Conservation (phyloP, 1,139 yeast species). For the Candida sojae region DNA sequence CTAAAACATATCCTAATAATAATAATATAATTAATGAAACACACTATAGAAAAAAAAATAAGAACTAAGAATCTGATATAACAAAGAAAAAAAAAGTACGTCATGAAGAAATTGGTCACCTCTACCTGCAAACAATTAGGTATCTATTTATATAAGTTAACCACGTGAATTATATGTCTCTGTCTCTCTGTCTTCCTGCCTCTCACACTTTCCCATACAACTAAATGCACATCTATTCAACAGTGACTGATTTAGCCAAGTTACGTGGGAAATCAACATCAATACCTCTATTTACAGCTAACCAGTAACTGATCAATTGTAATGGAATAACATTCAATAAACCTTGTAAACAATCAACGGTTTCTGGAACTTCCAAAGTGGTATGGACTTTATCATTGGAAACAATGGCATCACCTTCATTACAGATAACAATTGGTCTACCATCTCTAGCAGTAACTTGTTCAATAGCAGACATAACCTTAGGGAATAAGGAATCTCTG, state of each 20-base stretch:
- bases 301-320: conserved; percentile 96
- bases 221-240: conserved; percentile 51
- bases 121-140: background rate
- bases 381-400: conserved; percentile 58
- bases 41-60: background rate
- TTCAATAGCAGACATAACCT: conserved; percentile 92
- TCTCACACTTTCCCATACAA: background rate
- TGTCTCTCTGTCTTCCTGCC: background rate
- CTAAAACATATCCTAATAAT: background rate
- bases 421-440: conserved; percentile 91
- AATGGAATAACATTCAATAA: conserved; percentile 90
- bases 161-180: background rate
- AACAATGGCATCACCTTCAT: conserved; percentile 76
- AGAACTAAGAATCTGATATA: background rate
- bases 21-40: background rate
- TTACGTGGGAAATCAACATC: conserved; percentile 99
- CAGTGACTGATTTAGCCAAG: conserved; percentile 97
- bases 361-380: conserved; percentile 85
- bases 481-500: conserved; percentile 95
- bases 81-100: background rate
- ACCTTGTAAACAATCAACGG: conserved; percentile 98
- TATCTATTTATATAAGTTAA: background rate
- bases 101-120: background rate
- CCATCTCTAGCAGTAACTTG: conserved; percentile 98
- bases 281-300: conserved; percentile 92